Base-by-base conservation (phyloP, 2,329 filamentous ascomycete species). In the Chrysoporthe austroafricana region DNA sequence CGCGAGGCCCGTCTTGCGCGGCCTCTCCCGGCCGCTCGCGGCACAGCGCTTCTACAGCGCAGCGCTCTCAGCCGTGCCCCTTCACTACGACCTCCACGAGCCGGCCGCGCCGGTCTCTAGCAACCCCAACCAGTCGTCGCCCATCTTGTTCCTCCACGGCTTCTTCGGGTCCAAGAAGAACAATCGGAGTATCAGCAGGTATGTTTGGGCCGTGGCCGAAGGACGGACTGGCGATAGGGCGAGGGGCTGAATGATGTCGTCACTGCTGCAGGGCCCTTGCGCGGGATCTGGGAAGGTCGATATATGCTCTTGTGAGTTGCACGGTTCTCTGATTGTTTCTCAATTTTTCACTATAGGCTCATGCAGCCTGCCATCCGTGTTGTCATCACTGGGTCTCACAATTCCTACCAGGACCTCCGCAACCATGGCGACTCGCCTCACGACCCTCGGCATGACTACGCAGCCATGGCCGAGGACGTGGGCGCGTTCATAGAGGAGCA, bases 91-190 rank as follows among this genome's bases (percentile, higher is more conserved):
- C 73, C 81, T 91, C 56, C 88, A 93, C 75, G 81, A 86, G 73
- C 88, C 91, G 1, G 73, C 80, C 1, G 83, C 82, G 62, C 77
- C 78, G 1, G 77, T 79, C 36, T 75, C 78, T 65, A 77, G 83
- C 74, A 76, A 78, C 68, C 68, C 68, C 14, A 59, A 68, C 62
- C 79, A 80, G 69, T 77, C 79, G 44, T 74, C 81, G 50, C 92
- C 94, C 1, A 93, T 98, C 71, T 80, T 98, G 70, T 91, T 98
- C 72, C 88, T 98, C 75, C 95, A 98, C 77, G 95, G 96, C 1
- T 84, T 98, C 13, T 97, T 98, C 75, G 95, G 95, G 26, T 97
- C 93, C 48, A 97, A 96, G 82, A 94, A 93, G 82, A 98, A 98
- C 77, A 97, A 97, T 77, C 85, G 94, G 78, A 92, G 87, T 75